Base-by-base conservation (phyloP, 495 filamentous ascomycete species). In the Clohesyomyces aquaticus region DNA sequence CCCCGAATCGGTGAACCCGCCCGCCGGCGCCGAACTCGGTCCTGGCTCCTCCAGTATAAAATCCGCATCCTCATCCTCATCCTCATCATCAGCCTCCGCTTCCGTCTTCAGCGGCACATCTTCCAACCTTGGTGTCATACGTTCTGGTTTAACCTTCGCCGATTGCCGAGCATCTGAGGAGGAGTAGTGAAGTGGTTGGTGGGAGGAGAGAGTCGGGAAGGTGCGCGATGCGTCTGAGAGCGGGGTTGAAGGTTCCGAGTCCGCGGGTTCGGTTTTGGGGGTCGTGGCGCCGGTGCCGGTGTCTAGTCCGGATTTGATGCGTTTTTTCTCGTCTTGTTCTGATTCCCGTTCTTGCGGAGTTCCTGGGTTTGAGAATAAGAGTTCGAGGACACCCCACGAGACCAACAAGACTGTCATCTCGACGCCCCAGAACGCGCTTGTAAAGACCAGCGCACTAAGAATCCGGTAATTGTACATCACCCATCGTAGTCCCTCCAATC, bases 381-480 rank as follows among this genome's bases (percentile, higher is more conserved):
- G 63, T 52, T 74, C 77, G 9, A 88, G 63, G 2, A 80, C 35
- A 1, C 82, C 57, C 87, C 88, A 94, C 0, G 77, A 82, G 1
- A 88, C 0, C 4, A 78, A 73, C 61, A 84, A 79, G 28, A 85
- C 86, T 0, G 81, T 46, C 75, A 96, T 80, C 66, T 89, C 89
- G 1, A 82, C 77, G 9, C 71, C 73, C 93, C 91, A 97, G 73
- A 97, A 96, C 25, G 82, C 46, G 2, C 71, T 75, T 3, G 84
- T 89, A 55, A 88, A 88, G 1, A 88, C 64, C 0, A 89, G 41
- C 63, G 91, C 91, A 11, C 85, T 84, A 1, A 85, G 72, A 27
- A 93, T 61, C 35, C 87, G 85, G 76, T 91, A 87, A 22, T 88
- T 83, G 63, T 91, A 93, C 90, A 98, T 96, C 26, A 91, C 72